Conservation (phyloP, 805 yeast genomes). For the Kazachstania viticola region DNA sequence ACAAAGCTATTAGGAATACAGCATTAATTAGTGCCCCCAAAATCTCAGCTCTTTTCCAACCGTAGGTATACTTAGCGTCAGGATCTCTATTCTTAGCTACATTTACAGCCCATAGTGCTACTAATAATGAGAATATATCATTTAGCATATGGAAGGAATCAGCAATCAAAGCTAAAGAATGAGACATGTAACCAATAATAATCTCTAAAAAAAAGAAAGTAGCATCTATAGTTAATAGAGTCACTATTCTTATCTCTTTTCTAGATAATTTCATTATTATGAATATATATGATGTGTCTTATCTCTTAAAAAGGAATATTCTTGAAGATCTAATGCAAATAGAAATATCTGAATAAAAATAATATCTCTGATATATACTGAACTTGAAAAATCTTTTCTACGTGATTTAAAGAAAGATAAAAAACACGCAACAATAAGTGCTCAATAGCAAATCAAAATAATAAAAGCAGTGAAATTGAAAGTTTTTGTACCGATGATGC, state of each 20-base stretch:
- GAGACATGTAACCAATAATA: constrained; percentile 78
- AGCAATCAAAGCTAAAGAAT: constrained; percentile 88
- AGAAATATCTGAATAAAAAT: no score
- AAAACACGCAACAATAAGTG: no score
- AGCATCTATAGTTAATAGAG: constrained; percentile 67
- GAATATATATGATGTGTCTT: no score
- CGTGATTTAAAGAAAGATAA: no score
- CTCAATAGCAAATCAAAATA: no score
- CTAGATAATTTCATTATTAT: no score
- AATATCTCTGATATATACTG: no score
- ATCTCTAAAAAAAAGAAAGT: constrained; percentile 78
- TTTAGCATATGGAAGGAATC: constrained; percentile 97
- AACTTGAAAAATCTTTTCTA: no score
- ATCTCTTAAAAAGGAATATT: no score
- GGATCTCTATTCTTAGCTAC: constrained; percentile 76
- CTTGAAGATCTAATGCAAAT: no score
- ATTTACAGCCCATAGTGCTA: constrained; percentile 93
- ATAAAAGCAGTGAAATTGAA: no score
- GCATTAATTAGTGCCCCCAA: constrained; percentile 92
- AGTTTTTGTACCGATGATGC: no score
- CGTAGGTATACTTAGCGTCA: constrained; percentile 85
- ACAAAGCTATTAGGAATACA: constrained; percentile 81
- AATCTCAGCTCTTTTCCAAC: constrained; percentile 97
- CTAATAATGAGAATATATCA: constrained; percentile 78
- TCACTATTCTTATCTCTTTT: constrained; percentile 61